Conservation (phyloP, 805 yeast species). For the Wickerhamiella azyma region DNA sequence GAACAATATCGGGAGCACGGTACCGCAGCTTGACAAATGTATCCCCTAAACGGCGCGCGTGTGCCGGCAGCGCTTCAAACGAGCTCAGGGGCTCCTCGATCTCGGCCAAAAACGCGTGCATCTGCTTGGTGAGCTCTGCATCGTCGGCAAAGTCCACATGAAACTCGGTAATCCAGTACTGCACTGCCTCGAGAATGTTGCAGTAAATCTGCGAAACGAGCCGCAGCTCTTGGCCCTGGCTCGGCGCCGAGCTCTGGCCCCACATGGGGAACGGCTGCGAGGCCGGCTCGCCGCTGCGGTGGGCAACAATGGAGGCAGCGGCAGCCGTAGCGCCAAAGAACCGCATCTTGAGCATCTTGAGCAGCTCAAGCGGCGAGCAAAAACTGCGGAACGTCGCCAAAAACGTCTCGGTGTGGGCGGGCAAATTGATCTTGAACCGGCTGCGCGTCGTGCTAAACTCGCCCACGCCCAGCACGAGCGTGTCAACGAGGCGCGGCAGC, state of each 20-base stretch:
- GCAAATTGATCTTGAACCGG: constrained; percentile 46
- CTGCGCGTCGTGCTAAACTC: constrained; percentile 32
- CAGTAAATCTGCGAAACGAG: constrained; percentile 65
- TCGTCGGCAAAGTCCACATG: constrained; percentile 66
- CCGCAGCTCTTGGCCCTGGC: constrained; percentile 5
- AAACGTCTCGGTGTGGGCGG: constrained; percentile 49
- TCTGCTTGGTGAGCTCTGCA: constrained; percentile 39
- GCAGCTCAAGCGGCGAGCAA: constrained; percentile 39
- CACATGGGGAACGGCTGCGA: constrained; percentile 20
- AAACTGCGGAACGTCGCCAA: constrained; percentile 58
- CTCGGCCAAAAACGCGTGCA: constrained; percentile 5
- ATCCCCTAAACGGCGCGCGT: constrained; percentile 10
- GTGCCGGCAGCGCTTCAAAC: constrained; percentile 8
- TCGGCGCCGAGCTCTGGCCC: constrained; percentile 6
- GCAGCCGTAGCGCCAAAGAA: constrained; percentile 52
- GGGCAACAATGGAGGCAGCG: constrained; percentile 36
- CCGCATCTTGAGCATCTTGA: constrained; percentile 40
- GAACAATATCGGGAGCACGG: constrained; percentile 8
- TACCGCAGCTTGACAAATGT: constrained; percentile 12
- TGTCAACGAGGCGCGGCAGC: constrained; percentile 62
- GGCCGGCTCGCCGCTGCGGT: constrained; percentile 9
- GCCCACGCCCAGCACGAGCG: constrained; percentile 57
- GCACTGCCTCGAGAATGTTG: constrained; percentile 65
- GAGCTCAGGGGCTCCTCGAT: constrained; percentile 3
- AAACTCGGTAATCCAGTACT: constrained; percentile 56